A percentile compares a stretch with the other conserved stretches of the same genome.
These are phyloP conservation scores for Russula sp. DNA, from an alignment of 768 basidiomycete species.

Conservation along the genomic window DNA sequence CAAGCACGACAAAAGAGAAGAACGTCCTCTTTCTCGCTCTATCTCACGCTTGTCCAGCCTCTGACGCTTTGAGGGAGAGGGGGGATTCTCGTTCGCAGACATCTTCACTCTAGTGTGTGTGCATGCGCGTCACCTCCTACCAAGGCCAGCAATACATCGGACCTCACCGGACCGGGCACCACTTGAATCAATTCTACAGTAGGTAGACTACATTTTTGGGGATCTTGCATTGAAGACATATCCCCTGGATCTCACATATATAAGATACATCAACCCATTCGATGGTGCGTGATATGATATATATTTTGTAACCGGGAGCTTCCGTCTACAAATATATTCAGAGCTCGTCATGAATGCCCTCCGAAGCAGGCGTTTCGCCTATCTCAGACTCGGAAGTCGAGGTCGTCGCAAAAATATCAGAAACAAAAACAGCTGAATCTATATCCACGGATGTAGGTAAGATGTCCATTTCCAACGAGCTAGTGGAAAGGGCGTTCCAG, in stretches of 20 bases:
- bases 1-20: conserved; percentile 2
- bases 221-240: no score
- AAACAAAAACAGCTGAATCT: not conserved
- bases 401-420: not conserved
- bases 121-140: no score
- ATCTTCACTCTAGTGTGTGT: not conserved
- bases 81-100: not conserved
- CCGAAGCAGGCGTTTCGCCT: not conserved
- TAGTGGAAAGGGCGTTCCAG: not conserved
- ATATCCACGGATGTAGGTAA: not conserved
- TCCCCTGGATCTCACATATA: not conserved
- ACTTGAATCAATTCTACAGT: no score
- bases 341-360: conserved; percentile 21
- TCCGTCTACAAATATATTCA: conserved; percentile 2
- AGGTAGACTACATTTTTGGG: no score
- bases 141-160: no score
- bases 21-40: not conserved
- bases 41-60: not conserved
- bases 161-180: not conserved
- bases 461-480: not conserved
- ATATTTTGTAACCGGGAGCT: not conserved
- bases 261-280: not conserved
- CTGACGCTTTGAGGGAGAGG: not conserved
- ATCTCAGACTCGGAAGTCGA: not conserved
- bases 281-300: not conserved